Base-by-base conservation (phyloP, 2,329 filamentous ascomycete genomes). In the Monilinia laxa region DNA sequence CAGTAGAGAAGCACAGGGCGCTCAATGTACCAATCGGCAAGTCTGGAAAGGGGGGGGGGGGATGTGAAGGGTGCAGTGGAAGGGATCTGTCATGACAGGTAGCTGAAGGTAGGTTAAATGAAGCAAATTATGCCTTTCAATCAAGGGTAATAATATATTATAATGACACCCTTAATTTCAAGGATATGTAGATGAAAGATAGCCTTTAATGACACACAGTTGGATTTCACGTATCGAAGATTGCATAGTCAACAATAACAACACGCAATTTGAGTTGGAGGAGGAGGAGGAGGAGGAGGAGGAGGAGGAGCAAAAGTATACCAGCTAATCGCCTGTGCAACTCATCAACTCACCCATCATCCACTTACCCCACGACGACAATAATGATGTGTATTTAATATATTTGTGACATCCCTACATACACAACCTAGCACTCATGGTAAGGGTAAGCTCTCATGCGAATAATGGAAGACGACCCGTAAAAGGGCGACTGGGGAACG, bases 311-410 rank as follows among this genome's bases (percentile, higher is more conserved):
- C n/a, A 58, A 23, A 40, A 20, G 54, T 16, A 59, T 53, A 35
- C 63, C 47, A 49, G 63, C 53, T 52, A 45, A 23, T 65, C 63
- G 63, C 47, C 54, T 59, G 63, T 60, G 55, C 23, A 11, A 53
- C 62, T 45, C 63, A 60, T 65, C 63, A 59, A 40, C 38, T 53
- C 53, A 60, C 63, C 63, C 54, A 35, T 35, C 31, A 28, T 65
- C 12, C 10, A 40, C 38, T 53, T 53, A 53, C 63, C 63, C 54
- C 63, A 60, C 63, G 54, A 60, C 47, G 53, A 38, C 57, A 52
- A 52, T 9, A 51, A 51, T 38, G 45, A 49, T 35, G 45, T 65
- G 31, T 52, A 38, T 58, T 23, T 52, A 20, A 60, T 64, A 28
- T 47, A 58, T 23, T 28, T 23, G 54, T 58, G n/a, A 52, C 53